These are phyloP conservation scores for Amoeboradix gromovi DNA, from an alignment of 371 early-diverging fungal species.

Conservation along the genomic window DNA sequence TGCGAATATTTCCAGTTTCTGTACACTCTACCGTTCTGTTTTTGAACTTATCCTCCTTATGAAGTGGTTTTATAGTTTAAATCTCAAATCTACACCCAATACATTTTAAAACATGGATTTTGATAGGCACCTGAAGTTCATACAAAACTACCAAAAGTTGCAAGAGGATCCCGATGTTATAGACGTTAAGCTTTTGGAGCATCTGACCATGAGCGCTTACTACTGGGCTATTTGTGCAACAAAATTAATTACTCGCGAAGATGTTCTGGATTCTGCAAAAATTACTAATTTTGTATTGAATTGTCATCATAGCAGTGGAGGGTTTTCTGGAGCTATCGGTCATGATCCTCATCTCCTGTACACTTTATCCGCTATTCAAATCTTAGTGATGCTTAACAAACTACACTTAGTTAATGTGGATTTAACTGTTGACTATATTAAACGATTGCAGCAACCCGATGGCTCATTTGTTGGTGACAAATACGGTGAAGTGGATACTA, in stretches of 20 bases:
- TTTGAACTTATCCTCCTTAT: too few relatives aligned
- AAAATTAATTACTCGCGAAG: constrained; percentile 31
- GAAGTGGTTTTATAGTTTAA: too few relatives aligned
- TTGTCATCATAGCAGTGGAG: constrained; percentile 62
- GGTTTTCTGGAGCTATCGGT: constrained; percentile 57
- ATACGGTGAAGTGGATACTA: constrained; percentile 82
- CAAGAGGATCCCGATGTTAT: too few relatives aligned
- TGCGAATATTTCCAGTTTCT: too few relatives aligned
- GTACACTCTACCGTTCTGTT: too few relatives aligned
- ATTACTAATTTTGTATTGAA: constrained; percentile 42
- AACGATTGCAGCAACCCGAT: constrained; percentile 19
- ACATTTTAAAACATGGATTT: too few relatives aligned
- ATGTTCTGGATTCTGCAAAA: constrained; percentile 33
- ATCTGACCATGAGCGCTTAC: constrained; percentile 59
- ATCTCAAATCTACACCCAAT: too few relatives aligned
- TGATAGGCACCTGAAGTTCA: too few relatives aligned
- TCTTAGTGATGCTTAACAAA: constrained; percentile 49
- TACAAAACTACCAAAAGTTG: too few relatives aligned
- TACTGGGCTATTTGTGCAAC: constrained; percentile 81
- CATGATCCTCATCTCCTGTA: constrained; percentile 76
- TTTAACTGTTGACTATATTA: constrained; percentile 16
- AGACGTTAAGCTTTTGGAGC: constrained; percentile 66
- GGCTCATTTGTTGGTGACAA: constrained; percentile 67
- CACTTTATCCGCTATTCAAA: constrained; percentile 79
- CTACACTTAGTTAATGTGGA: constrained; percentile 15